These are phyloP conservation scores for Microsporum ferrugineum DNA, from an alignment of 2,329 filamentous ascomycete species.

Conservation along the genomic window DNA sequence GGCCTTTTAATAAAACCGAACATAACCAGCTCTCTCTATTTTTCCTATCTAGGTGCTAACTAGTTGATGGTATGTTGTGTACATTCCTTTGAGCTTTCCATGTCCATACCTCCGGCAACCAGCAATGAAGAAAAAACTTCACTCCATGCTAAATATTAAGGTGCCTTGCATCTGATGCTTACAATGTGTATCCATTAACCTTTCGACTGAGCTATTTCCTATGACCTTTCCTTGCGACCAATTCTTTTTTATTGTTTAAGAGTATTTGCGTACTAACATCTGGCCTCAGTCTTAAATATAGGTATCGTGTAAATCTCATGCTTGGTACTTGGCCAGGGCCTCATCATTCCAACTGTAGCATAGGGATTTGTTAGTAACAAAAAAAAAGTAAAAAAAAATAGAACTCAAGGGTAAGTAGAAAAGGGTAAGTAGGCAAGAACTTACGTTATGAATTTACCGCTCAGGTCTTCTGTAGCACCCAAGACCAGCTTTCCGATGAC, in stretches of 20 bases:
- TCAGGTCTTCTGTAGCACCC: constrained; percentile 53
- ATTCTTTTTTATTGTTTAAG: not conserved
- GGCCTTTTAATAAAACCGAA: constrained; percentile 21
- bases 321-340: constrained; percentile 34
- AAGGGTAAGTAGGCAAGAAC: constrained; percentile 15
- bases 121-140: constrained; percentile 22
- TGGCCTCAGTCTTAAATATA: not conserved
- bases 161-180: constrained; percentile 40
- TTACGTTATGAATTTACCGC: constrained; percentile 55
- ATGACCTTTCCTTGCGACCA: not conserved
- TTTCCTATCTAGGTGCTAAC: not conserved
- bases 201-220: constrained; percentile 45
- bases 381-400: not conserved
- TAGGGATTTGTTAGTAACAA: constrained; percentile 16
- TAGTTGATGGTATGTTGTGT: not conserved
- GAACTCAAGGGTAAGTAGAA: not conserved
- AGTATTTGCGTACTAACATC: not conserved
- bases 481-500: constrained; percentile 73
- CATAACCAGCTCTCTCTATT: constrained; percentile 20
- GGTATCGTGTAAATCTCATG: constrained; percentile 15
- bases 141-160: constrained; percentile 56
- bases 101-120: not conserved
- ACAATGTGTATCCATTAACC: constrained; percentile 50
- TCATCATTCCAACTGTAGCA: constrained; percentile 36
- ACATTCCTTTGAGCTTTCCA: not conserved